Evolutionary conservation across 2,329 filamentous ascomycete species (phyloP).

Genomic region (Venturia aucupariae): DNA sequence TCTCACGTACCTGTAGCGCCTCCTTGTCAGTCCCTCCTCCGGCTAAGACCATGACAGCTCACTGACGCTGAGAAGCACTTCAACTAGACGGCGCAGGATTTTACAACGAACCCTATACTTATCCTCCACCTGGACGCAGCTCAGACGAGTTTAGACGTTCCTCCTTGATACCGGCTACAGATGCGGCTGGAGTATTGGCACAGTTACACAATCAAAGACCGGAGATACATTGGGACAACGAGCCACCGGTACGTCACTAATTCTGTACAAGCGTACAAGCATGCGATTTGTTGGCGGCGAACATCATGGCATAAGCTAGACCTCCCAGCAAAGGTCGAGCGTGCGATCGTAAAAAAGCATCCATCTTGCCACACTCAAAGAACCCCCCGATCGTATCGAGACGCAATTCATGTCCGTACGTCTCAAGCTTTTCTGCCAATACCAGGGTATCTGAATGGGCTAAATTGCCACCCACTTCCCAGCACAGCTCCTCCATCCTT

Average conservation of each 20-base stretch:
- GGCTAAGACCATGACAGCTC: background rate
- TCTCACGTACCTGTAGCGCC: background rate
- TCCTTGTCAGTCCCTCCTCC: background rate
- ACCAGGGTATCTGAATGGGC: no score
- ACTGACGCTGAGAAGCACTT: conserved; percentile 3
- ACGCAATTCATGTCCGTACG: background rate
- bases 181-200: conserved; percentile 76
- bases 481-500: background rate
- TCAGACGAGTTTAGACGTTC: conserved; percentile 60
- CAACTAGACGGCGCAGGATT: conserved; percentile 5
- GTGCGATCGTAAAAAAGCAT: background rate
- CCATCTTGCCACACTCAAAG: background rate
- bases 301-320: background rate
- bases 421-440: background rate
- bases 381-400: background rate
- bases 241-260: conserved; percentile 49
- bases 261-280: background rate
- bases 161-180: conserved; percentile 57
- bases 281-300: no score
- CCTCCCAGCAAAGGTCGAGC: background rate
- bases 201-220: conserved; percentile 74
- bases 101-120: conserved; percentile 54
- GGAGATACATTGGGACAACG: conserved; percentile 68
- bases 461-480: background rate
- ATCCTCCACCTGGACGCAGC: conserved; percentile 58